Conservation (phyloP, 345 rosid species). For the Kandelia obovata region DNA sequence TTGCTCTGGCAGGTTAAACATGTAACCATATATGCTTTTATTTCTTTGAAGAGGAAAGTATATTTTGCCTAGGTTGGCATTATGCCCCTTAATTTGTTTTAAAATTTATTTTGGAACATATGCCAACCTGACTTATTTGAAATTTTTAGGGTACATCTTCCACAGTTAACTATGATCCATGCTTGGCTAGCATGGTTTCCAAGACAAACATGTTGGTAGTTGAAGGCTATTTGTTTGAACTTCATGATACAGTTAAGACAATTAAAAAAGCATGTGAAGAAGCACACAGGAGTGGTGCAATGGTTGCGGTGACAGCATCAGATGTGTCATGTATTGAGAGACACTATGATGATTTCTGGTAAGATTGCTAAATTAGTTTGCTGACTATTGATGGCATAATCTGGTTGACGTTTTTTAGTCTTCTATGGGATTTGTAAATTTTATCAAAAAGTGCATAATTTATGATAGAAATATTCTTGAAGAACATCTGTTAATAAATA, state of each 20-base stretch:
- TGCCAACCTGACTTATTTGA: background rate
- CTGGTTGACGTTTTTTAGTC: background rate
- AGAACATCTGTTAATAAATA: too few relatives aligned
- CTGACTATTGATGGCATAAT: background rate
- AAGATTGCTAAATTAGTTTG: conserved; percentile 9
- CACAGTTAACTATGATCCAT: conserved; percentile 63
- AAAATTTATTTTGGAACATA: background rate
- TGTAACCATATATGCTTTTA: too few relatives aligned
- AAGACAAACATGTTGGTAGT: conserved; percentile 78
- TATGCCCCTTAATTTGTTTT: background rate
- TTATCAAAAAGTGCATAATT: too few relatives aligned
- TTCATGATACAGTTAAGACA: conserved; percentile 86
- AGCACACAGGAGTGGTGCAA: conserved; percentile 70
- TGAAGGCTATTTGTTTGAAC: conserved; percentile 94
- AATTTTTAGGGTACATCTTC: conserved; percentile 79
- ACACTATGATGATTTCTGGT: conserved; percentile 95
- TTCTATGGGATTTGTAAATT: background rate
- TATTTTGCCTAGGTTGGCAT: too few relatives aligned
- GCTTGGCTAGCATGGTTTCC: conserved; percentile 68
- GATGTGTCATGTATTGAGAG: conserved; percentile 92
- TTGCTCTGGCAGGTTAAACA: too few relatives aligned
- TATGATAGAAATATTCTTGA: too few relatives aligned
- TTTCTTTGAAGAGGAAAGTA: too few relatives aligned
- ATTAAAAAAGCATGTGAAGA: conserved; percentile 79
- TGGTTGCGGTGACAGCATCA: conserved; percentile 90